Evolutionary conservation across 2,329 filamentous ascomycete genomes (phyloP).

Genomic region (Colletotrichum sp.): DNA sequence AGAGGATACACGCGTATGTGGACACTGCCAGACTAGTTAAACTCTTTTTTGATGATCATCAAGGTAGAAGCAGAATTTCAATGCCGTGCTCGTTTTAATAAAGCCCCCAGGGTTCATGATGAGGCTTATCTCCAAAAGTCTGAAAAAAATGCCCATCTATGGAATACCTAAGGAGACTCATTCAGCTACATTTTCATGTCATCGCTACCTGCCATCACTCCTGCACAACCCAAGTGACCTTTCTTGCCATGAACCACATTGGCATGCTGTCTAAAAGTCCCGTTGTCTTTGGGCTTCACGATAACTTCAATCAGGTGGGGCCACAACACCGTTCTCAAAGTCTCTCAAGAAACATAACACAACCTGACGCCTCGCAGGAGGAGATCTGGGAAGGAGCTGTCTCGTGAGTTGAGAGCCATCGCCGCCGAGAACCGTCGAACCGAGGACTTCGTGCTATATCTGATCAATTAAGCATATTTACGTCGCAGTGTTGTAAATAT

Average conservation of each 20-base stretch:
- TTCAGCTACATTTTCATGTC: not conserved
- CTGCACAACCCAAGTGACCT: not conserved
- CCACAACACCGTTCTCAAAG: not conserved
- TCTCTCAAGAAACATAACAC: not conserved
- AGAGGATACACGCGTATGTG: too few relatives aligned
- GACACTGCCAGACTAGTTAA: too few relatives aligned
- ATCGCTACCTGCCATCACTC: not conserved
- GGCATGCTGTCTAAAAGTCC: accelerated
- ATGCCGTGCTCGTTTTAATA: not conserved
- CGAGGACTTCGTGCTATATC: not conserved
- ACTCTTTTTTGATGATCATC: not conserved
- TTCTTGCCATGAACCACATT: not conserved
- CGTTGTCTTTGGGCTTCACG: not conserved
- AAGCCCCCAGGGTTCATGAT: not conserved
- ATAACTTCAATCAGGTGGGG: not conserved
- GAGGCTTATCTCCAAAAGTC: not conserved
- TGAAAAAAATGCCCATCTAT: not conserved
- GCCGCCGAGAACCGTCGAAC: not conserved
- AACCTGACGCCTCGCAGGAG: not conserved
- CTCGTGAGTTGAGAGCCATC: not conserved
- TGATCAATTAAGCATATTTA: not conserved
- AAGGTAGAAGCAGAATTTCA: not conserved
- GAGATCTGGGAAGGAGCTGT: not conserved
- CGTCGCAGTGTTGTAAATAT: not conserved
- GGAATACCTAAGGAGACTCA: not conserved